A percentile compares a stretch with the other conserved stretches of the same genome.
phyloP scores from a whole-genome alignment of 164 flowering plant species.

The Macadamia tetraphylla region DNA sequence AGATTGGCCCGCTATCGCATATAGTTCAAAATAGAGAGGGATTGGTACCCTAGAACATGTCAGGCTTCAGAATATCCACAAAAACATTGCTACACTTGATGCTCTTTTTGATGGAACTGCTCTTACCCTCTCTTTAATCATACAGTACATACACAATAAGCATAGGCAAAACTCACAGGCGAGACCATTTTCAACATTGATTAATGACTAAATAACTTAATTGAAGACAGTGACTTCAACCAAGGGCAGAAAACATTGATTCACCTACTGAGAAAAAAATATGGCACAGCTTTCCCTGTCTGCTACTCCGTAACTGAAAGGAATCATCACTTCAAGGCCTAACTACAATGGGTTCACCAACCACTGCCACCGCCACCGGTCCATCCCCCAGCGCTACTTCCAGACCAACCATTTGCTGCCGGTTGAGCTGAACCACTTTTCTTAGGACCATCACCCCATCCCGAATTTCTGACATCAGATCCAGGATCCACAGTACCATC shows the following conservation, averaged over 20 bases:
- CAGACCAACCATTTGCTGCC: conserved; percentile 16
- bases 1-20: no score
- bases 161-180: no score
- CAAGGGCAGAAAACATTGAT: background rate
- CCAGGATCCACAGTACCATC: conserved; percentile 12
- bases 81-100: no score
- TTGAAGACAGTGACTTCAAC: background rate
- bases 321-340: no score
- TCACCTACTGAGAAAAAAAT: background rate
- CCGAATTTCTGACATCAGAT: conserved; percentile 16
- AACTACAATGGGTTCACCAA: background rate
- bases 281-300: background rate
- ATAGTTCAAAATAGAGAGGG: no score
- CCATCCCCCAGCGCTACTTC: background rate
- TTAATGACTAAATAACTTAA: no score
- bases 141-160: no score
- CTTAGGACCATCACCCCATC: conserved; percentile 23
- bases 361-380: conserved; percentile 10
- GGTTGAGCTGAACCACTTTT: conserved; percentile 7
- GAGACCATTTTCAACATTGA: no score
- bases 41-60: no score
- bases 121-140: no score
- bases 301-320: background rate
- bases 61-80: no score
- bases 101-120: no score